phyloP scores from a whole-genome alignment of 2,329 filamentous ascomycete species.

The Trichoderma sp. region DNA sequence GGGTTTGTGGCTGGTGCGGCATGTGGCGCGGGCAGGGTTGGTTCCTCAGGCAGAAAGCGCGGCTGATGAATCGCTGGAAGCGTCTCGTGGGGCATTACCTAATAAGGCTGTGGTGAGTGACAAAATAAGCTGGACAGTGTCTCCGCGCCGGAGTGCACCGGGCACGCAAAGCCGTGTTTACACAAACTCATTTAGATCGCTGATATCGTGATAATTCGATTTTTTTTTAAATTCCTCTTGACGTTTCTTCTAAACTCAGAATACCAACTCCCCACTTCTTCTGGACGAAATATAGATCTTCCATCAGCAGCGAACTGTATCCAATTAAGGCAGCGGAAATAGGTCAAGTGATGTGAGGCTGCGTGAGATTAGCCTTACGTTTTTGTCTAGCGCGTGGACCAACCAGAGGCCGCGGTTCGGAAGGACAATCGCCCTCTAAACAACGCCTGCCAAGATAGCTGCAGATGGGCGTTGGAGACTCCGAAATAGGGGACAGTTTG shows the following conservation, averaged over 20 bases:
- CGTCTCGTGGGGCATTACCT: not conserved
- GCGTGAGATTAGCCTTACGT: conserved; percentile 15
- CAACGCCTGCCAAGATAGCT: conserved; percentile 21
- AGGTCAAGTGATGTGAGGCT: conserved; percentile 16
- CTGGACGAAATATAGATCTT: not conserved
- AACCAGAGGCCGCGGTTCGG: conserved; percentile 27
- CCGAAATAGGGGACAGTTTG: conserved; percentile 32
- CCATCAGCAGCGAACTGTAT: not conserved
- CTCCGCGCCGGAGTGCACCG: not conserved
- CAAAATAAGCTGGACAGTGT: conserved; percentile 12
- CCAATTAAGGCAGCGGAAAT: not conserved
- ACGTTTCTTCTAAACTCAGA: no score
- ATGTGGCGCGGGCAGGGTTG: conserved; percentile 4
- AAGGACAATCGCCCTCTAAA: conserved; percentile 28
- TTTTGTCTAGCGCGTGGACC: conserved; percentile 31
- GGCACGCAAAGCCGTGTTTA: not conserved
- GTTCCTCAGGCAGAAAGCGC: conserved; percentile 23
- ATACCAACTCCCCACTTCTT: not conserved
- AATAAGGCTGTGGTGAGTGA: not conserved
- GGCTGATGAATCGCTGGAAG: not conserved
- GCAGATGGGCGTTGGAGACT: conserved; percentile 27
- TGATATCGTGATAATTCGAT: not conserved
- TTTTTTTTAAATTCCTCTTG: not conserved
- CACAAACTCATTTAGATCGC: not conserved
- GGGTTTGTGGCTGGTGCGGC: conserved; percentile 12